Evolutionary conservation across 345 rosid genomes (phyloP), one percentile per base, ranked within the genome.

Genomic region (Acer negundo): DNA sequence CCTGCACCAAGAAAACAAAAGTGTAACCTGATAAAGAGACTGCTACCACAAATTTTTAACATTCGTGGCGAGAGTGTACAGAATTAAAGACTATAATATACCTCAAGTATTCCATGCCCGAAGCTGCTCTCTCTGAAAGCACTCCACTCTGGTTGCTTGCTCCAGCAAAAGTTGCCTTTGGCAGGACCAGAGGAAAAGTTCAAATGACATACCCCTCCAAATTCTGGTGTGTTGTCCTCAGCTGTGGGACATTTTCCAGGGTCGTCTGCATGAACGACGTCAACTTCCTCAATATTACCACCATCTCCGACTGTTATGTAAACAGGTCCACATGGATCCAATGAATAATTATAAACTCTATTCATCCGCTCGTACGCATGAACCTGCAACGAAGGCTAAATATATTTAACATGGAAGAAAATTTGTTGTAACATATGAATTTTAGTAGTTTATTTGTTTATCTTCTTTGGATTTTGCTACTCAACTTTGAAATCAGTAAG

Each of bases 341-440:
- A 55, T 44, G 84, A 87, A 78, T 95, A 95, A 82, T 95, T 92
- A 69, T 89, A 89, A 38, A 95, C 87, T 77, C 92, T 86, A 74
- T 93, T 93, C 86, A 91, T 90, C 74, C 96, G 78, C 88, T 95
- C 96, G 72, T 93, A 95, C n/a, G 97, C 97, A 80, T 95, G 98
- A 55, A 93, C 94, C 98, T 93, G 81, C 28, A 69, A 23, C 67
- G 62, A n/a, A 63, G 68, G 70, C n/a, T 15, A 0, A 17, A 19
- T n/a, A 53, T 55, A 56, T 38, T 44, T 28, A 68, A 44, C 35
- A 55, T 7, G 10, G 10, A 68, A 72, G 20, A 63, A 13, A 0
- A 13, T 12, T 20, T 19, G 15, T 58, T 20, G 6, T 35, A 35
- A 35, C 38, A 4, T 35, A 35, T 35, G 38, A 35, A 35, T 35